Percentiles rank a stretch among this genome's conserved stretches.
Evolutionary conservation across 116 monocot genomes (phyloP).

Genomic region (Papilionanthe hybrid): DNA sequence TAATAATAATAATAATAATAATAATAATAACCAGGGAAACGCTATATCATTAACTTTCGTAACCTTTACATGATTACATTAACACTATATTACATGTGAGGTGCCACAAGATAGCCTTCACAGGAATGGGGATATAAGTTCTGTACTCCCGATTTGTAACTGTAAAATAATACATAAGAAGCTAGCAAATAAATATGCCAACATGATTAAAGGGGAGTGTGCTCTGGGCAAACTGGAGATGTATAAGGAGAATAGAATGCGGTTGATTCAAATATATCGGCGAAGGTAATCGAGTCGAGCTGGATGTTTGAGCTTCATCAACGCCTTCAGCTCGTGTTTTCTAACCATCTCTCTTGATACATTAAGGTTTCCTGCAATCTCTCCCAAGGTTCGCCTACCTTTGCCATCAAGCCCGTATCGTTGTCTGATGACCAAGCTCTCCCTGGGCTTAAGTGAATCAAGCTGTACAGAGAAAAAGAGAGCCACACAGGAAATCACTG

Average conservation of each 20-base stretch:
- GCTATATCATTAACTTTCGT: not conserved
- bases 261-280: constrained; percentile 34
- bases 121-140: not conserved
- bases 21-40: not conserved
- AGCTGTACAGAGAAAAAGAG: constrained; percentile 37
- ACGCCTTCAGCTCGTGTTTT: constrained; percentile 89
- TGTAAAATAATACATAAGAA: not conserved
- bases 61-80: not conserved
- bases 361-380: constrained; percentile 90
- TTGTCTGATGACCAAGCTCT: constrained; percentile 89
- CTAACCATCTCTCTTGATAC: constrained; percentile 93
- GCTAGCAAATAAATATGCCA: not conserved
- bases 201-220: too few species aligned
- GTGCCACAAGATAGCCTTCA: not conserved
- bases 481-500: too few species aligned
- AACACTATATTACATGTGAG: not conserved
- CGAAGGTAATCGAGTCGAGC: constrained; percentile 82
- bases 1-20: too few species aligned
- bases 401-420: constrained; percentile 90
- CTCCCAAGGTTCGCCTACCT: constrained; percentile 74
- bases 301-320: constrained; percentile 97
- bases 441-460: constrained; percentile 93
- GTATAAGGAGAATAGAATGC: not conserved
- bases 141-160: not conserved
- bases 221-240: too few species aligned